Evolutionary conservation across 2,329 filamentous ascomycete genomes (phyloP).

Genomic region (Teratosphaeria pseudoeucalypti): DNA sequence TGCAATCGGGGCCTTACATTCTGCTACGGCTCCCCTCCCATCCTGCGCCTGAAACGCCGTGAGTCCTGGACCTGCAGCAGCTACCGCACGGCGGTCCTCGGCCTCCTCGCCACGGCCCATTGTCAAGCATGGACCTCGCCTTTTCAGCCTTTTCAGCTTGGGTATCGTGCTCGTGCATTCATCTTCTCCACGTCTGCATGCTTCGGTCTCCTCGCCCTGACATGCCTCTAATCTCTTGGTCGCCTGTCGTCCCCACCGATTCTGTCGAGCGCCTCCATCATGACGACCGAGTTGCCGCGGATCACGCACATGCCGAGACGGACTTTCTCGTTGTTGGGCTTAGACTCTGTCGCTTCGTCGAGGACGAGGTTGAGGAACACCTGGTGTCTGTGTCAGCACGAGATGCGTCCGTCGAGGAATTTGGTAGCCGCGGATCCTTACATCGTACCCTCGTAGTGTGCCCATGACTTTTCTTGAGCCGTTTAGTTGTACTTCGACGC

Average conservation of each 20-base stretch:
- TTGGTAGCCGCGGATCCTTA: constrained; percentile 35
- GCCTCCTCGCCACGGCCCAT: background rate
- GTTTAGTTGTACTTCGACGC: constrained; percentile 94
- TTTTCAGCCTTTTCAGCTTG: background rate
- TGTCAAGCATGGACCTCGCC: too few relatives aligned
- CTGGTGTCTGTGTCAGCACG: constrained; percentile 39
- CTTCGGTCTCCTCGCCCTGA: background rate
- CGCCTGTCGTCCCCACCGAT: constrained; percentile 25
- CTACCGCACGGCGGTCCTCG: background rate
- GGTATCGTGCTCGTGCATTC: background rate
- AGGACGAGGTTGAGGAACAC: constrained; percentile 97
- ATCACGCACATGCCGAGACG: constrained; percentile 69
- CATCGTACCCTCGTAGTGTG: constrained; percentile 89
- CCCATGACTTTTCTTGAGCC: constrained; percentile 96
- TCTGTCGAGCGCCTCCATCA: constrained; percentile 59
- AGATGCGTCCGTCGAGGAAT: background rate
- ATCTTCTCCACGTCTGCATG: background rate
- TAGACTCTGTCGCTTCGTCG: constrained; percentile 93
- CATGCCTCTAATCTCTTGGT: constrained; percentile 3
- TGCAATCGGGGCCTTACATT: background rate
- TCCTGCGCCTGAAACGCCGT: background rate
- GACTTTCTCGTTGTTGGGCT: constrained; percentile 80
- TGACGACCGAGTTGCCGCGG: constrained; percentile 94
- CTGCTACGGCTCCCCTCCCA: background rate
- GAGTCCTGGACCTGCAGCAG: background rate